phyloP scores from a whole-genome alignment of 1,284 basidiomycete species.

The Trichosporon inkin region DNA sequence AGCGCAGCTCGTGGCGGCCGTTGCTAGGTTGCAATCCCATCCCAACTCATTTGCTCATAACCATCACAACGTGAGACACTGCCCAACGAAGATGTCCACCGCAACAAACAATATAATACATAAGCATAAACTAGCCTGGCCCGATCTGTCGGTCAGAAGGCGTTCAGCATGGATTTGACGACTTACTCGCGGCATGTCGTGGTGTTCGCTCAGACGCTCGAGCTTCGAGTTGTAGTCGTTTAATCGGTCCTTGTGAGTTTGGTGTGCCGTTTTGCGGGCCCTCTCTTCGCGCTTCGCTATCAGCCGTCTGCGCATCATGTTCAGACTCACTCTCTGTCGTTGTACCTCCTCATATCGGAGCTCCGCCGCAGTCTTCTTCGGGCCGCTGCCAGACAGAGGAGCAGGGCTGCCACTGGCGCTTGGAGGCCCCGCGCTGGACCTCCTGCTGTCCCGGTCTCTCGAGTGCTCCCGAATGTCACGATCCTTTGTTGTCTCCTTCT shows the following conservation, averaged over 20 bases:
- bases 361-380: conserved; percentile 81
- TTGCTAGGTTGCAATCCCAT: too few relatives aligned
- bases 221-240: conserved; percentile 85
- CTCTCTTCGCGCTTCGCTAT: conserved; percentile 65
- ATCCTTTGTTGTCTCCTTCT: conserved; percentile 53
- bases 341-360: conserved; percentile 81
- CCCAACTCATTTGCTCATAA: too few relatives aligned
- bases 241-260: conserved; percentile 94
- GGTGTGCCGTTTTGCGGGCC: conserved; percentile 73
- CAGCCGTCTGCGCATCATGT: not conserved
- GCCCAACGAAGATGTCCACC: not conserved
- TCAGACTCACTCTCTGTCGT: conserved; percentile 64
- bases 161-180: not conserved
- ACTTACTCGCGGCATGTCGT: conserved; percentile 47
- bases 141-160: too few relatives aligned
- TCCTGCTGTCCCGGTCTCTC: not conserved
- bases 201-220: conserved; percentile 60
- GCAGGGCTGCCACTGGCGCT: not conserved
- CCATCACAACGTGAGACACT: too few relatives aligned
- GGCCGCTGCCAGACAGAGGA: conserved; percentile 10
- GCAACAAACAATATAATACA: conserved; percentile 2
- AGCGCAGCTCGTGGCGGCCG: too few relatives aligned
- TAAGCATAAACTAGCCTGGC: conserved; percentile 13
- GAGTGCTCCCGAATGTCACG: not conserved
- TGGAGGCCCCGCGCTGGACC: conserved; percentile 7